A percentile compares a stretch with the other conserved stretches of the same genome.
phyloP scores from a whole-genome alignment of 2,329 filamentous ascomycete genomes.

The Fusarium mangiferae region DNA sequence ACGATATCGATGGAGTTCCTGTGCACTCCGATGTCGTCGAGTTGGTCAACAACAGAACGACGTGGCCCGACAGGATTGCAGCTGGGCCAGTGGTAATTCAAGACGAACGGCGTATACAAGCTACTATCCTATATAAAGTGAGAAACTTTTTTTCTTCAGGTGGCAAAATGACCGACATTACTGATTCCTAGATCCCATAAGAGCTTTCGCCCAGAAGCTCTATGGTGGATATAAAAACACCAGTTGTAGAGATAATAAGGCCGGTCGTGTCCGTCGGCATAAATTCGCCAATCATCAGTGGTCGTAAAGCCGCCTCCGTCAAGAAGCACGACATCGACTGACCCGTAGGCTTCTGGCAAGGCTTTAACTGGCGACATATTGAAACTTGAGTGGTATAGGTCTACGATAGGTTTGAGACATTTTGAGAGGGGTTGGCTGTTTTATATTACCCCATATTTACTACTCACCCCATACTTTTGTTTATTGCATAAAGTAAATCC shows the following conservation, averaged over 20 bases:
- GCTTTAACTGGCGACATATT: background rate
- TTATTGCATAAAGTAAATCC: no score
- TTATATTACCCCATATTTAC: no score
- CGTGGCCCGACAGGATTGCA: conserved; percentile 17
- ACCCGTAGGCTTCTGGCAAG: background rate
- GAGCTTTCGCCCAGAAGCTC: background rate
- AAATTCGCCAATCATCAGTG: background rate
- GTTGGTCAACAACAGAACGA: background rate
- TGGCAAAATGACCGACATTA: background rate
- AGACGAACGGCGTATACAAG: conserved; percentile 10
- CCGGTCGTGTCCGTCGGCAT: background rate
- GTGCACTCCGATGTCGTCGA: background rate
- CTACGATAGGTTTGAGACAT: no score
- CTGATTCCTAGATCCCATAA: conserved; percentile 18
- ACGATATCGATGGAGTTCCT: background rate
- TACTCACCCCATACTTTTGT: no score
- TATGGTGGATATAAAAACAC: conserved; percentile 18
- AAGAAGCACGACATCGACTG: background rate
- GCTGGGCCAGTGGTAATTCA: conserved; percentile 6
- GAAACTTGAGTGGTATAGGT: no score
- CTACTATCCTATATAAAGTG: background rate
- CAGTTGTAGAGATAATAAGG: conserved; percentile 15
- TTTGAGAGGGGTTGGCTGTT: no score
- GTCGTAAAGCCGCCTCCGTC: conserved; percentile 18
- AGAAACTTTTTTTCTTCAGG: background rate